These are phyloP conservation scores for Litchi chinensis DNA, from an alignment of 345 rosid species.

Conservation along the genomic window DNA sequence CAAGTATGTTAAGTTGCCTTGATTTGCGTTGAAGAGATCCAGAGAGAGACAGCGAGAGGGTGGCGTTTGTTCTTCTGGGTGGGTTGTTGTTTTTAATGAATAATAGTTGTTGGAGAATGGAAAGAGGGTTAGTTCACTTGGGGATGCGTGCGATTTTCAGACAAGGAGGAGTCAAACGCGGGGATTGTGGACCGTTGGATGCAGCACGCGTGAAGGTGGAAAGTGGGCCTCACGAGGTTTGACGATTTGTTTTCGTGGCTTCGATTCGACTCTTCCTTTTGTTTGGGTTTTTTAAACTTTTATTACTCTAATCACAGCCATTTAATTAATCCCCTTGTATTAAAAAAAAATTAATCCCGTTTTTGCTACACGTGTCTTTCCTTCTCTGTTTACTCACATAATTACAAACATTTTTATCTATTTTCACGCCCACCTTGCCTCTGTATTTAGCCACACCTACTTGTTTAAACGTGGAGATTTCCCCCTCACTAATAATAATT, in stretches of 20 bases:
- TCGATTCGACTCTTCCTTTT: conserved; percentile 9
- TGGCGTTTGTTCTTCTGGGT: background rate
- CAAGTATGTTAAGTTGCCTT: conserved; percentile 19
- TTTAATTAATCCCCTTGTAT: too few relatives aligned
- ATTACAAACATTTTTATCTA: too few relatives aligned
- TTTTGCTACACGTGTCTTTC: too few relatives aligned
- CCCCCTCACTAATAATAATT: too few relatives aligned
- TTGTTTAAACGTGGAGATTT: too few relatives aligned
- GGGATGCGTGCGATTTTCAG: conserved; percentile 38
- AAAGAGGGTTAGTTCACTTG: background rate
- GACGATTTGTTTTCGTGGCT: conserved; percentile 22
- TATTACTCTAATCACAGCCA: too few relatives aligned
- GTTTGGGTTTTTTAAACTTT: background rate
- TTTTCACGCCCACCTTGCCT: too few relatives aligned
- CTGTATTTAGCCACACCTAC: too few relatives aligned
- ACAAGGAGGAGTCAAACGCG: conserved; percentile 48
- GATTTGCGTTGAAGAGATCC: conserved; percentile 34
- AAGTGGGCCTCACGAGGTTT: conserved; percentile 23
- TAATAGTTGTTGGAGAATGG: too few relatives aligned
- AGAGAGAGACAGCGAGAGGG: conserved; percentile 15
- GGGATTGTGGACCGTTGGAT: conserved; percentile 33
- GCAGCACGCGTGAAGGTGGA: conserved; percentile 25
- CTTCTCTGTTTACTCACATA: too few relatives aligned
- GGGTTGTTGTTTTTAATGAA: background rate
- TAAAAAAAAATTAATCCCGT: too few relatives aligned